These are phyloP conservation scores for Taiozyma sp. DNA, from an alignment of 1,139 yeast species.

Conservation along the genomic window DNA sequence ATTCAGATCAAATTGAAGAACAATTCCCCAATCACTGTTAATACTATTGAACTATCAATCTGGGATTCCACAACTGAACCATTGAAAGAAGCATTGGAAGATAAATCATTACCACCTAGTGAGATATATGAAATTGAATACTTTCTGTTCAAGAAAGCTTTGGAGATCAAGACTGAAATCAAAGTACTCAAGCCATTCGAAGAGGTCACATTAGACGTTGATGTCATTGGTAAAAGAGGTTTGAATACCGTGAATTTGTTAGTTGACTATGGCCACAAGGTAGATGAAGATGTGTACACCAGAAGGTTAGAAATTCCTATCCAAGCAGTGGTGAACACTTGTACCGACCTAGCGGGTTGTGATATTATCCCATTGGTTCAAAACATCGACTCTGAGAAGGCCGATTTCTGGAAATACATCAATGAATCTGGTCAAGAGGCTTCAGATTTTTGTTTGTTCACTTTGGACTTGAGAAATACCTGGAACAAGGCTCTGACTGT, in stretches of 20 bases:
- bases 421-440: constrained; percentile 20
- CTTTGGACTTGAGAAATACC: constrained; percentile 65
- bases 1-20: constrained; percentile 53
- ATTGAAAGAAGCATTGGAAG: constrained; percentile 40
- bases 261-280: constrained; percentile 58
- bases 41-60: constrained; percentile 55
- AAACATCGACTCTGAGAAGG: constrained; percentile 21
- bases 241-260: constrained; percentile 61
- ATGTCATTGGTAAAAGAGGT: constrained; percentile 67
- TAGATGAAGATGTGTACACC: constrained; percentile 33
- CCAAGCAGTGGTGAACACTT: constrained; percentile 60
- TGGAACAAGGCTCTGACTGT: constrained; percentile 48
- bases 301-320: constrained; percentile 61
- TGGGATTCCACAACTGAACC: constrained; percentile 73
- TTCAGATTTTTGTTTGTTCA: constrained; percentile 53
- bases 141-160: constrained; percentile 54
- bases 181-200: constrained; percentile 28
- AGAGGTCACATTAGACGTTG: constrained; percentile 41
- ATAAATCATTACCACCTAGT: constrained; percentile 43
- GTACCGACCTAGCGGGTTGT: constrained; percentile 69
- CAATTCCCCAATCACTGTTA: constrained; percentile 48
- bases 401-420: constrained; percentile 16
- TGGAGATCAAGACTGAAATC: constrained; percentile 36
- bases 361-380: constrained; percentile 53
- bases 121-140: constrained; percentile 77